Evolutionary conservation across 768 basidiomycete species (phyloP).

Genomic region (Agrocybe pediades): DNA sequence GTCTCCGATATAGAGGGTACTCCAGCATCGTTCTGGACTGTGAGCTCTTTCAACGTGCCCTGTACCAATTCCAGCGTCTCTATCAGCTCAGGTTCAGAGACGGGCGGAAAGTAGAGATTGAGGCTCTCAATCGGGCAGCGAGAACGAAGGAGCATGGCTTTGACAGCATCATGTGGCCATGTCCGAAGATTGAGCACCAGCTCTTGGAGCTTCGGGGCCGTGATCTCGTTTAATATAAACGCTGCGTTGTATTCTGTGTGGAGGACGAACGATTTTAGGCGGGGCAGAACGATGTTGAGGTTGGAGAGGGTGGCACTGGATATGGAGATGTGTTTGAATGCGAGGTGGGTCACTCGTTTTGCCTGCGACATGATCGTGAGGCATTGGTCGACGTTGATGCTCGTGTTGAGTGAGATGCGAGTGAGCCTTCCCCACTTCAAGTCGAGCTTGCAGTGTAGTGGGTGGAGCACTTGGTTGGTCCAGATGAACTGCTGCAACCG

Average conservation of each 20-base stretch:
- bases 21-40: slow-evolving; percentile 15
- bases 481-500: slow-evolving; percentile 18
- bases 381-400: slow-evolving; percentile 16
- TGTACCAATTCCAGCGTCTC: slow-evolving; percentile 20
- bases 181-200: slow-evolving; percentile 13
- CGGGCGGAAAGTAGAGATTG: slow-evolving; percentile 19
- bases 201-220: slow-evolving; percentile 16
- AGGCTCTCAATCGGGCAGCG: slow-evolving; percentile 22
- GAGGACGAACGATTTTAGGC: slow-evolving; percentile 14
- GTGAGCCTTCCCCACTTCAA: slow-evolving; percentile 17
- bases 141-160: slow-evolving; percentile 17
- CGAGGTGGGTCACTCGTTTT: slow-evolving; percentile 8
- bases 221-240: slow-evolving; percentile 9
- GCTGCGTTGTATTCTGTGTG: slow-evolving; percentile 9
- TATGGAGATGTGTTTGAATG: slow-evolving; percentile 14
- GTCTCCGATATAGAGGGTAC: slow-evolving; percentile 12
- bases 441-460: slow-evolving; percentile 11
- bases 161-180: slow-evolving; percentile 17
- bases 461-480: slow-evolving; percentile 10
- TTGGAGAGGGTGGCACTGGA: neutral
- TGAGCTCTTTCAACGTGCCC: slow-evolving; percentile 22
- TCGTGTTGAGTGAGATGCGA: slow-evolving; percentile 13
- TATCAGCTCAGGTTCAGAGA: slow-evolving; percentile 17
- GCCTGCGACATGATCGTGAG: slow-evolving; percentile 13
- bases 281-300: slow-evolving; percentile 13